A percentile compares a stretch with the other conserved stretches of the same genome.
Evolutionary conservation across 1,284 basidiomycete genomes (phyloP).

Genomic region (Chondrostereum purpureum): DNA sequence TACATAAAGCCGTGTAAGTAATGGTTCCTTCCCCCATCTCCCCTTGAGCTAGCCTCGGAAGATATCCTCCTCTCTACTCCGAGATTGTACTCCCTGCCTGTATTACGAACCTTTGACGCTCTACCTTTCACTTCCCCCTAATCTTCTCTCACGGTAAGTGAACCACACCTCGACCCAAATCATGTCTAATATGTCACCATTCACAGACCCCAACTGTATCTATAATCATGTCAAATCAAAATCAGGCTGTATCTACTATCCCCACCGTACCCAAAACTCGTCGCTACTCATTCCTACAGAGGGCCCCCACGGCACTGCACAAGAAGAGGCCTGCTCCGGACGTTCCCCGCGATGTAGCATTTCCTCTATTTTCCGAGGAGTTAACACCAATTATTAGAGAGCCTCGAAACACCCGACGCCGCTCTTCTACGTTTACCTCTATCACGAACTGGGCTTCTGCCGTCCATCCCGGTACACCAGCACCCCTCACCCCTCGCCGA

Average conservation of each 20-base stretch:
- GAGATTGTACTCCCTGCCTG: neutral
- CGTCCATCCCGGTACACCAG: conserved; percentile 64
- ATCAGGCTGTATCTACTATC: neutral
- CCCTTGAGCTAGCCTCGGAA: neutral
- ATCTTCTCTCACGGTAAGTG: neutral
- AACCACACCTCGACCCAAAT: neutral
- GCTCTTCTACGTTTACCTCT: conserved; percentile 29
- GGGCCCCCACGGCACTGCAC: neutral
- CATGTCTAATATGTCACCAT: neutral
- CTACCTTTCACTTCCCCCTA: neutral
- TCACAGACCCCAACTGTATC: neutral
- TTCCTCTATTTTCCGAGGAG: neutral
- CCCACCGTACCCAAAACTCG: neutral
- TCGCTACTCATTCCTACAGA: conserved; percentile 1
- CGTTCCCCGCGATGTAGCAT: neutral
- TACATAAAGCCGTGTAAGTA: too few species aligned
- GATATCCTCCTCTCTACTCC: neutral
- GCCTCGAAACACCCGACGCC: conserved; percentile 16
- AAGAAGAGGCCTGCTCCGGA: conserved; percentile 1
- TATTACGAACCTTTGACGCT: neutral
- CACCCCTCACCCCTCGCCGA: conserved; percentile 40
- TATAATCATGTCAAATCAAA: neutral
- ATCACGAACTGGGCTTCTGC: conserved; percentile 53
- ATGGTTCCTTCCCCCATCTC: neutral
- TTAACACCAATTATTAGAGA: neutral